Evolutionary conservation across 176 grass and related monocot species (phyloP).

Genomic region (Bonia amplexicaulis): DNA sequence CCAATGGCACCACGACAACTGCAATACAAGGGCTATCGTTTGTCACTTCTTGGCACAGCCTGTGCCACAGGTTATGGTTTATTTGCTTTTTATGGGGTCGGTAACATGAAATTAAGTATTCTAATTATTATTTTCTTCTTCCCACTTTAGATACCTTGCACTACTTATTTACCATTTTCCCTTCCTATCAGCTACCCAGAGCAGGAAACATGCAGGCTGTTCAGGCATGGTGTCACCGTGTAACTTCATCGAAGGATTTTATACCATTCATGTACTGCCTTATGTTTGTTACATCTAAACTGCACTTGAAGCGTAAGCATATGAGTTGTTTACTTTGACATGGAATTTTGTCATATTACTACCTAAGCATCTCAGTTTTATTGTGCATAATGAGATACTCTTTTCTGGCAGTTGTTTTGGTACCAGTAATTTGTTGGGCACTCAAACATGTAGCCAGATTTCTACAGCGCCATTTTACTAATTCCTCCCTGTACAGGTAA

Average conservation of each 20-base stretch:
- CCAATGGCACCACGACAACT: slow-evolving; percentile 64
- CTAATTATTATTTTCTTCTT: neutral
- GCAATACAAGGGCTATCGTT: slow-evolving; percentile 66
- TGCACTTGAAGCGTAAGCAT: slow-evolving; percentile 88
- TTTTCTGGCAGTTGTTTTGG: slow-evolving; percentile 78
- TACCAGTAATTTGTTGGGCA: slow-evolving; percentile 87
- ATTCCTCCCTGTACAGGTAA: slow-evolving; percentile 87
- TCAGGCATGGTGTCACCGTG: slow-evolving; percentile 63
- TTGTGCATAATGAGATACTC: slow-evolving; percentile 13
- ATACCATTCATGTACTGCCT: slow-evolving; percentile 88
- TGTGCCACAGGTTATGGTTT: slow-evolving; percentile 72
- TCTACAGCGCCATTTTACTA: slow-evolving; percentile 64
- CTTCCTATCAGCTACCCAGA: slow-evolving; percentile 66
- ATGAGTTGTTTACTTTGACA: slow-evolving; percentile 21
- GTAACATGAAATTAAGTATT: slow-evolving; percentile 29
- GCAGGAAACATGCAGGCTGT: slow-evolving; percentile 56
- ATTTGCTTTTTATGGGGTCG: slow-evolving; percentile 68
- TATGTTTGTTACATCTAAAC: slow-evolving; percentile 74
- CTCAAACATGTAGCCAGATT: slow-evolving; percentile 80
- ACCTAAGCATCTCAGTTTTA: neutral
- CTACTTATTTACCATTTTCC: slow-evolving; percentile 16
- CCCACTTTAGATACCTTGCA: neutral
- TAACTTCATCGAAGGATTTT: slow-evolving; percentile 87
- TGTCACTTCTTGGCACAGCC: slow-evolving; percentile 86
- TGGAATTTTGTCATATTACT: slow-evolving; percentile 10